Base-by-base conservation (phyloP, 1,139 yeast genomes). In the Pichia sp. region DNA sequence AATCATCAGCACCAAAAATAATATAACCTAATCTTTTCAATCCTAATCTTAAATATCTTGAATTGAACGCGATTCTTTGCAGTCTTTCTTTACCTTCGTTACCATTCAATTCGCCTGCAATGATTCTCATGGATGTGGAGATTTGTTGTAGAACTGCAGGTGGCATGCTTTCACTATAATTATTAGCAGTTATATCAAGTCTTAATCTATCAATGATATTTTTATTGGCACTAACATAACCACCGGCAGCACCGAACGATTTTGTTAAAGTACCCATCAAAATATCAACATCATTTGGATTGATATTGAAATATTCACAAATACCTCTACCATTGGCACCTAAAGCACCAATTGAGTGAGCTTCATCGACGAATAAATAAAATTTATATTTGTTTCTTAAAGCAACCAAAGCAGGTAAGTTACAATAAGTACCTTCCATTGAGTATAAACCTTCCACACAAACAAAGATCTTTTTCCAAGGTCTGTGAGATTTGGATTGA, bases 191-290 rank as follows among this genome's bases (percentile, higher is more conserved):
- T 60, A 88, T 82, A 58, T 79, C 83, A 40, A 86, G 59, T 67
- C 93, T 81, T 52, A 93, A 70, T 58, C 83, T 77, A 58, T 89
- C 91, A 48, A 91, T 85, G 39, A 88, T 70, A 44, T 67, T 69
- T 61, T 80, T 77, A 55, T 76, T 76, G 45, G 85, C 95, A 20
- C 96, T 94, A 55, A 93, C 73, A 65, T 93, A 93, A 42, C 99
- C 99, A 62, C 99, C 99, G 40, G 98, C 90, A 27, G 99, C 98
- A 62, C 99, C 99, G 67, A 93, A 93, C 6, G 97, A 89, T 69
- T 93, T 93, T 46, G 99, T 94, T 50, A 94, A 78, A 9, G 99
- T 93, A 43, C 99, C 99, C 99, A 93, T 93, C 58, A 93, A 71
- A 53, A 94, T 71, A 68, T 93, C 99, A 45, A 93, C 75, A 44